phyloP scores from a whole-genome alignment of 1,284 basidiomycete species.

The Trametes versicolor region DNA sequence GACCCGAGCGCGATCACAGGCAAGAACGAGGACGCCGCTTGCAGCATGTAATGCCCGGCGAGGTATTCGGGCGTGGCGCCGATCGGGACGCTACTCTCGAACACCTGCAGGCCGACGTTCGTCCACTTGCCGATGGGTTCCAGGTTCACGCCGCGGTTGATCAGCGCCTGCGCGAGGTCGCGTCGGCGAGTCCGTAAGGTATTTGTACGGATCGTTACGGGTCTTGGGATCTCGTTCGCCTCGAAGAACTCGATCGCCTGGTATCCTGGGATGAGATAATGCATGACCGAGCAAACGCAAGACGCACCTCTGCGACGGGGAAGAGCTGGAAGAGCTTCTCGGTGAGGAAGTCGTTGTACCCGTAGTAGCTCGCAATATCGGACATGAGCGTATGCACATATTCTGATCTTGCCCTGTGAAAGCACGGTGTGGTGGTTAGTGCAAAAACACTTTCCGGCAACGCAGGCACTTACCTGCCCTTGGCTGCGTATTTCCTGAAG shows the following conservation, averaged over 20 bases:
- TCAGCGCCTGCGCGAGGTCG: conserved; percentile 93
- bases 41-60: conserved; percentile 99
- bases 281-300: conserved; percentile 1
- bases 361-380: conserved; percentile 95
- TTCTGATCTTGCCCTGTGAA: conserved; percentile 81
- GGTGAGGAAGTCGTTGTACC: conserved; percentile 96
- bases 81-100: conserved; percentile 96
- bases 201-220: conserved; percentile 98
- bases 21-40: conserved; percentile 99
- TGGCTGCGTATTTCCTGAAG: conserved; percentile 74
- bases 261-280: conserved; percentile 15
- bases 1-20: conserved; percentile 97
- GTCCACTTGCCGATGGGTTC: conserved; percentile 99
- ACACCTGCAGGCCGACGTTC: conserved; percentile 97
- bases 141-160: conserved; percentile 96
- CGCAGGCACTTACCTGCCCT: conserved; percentile 68
- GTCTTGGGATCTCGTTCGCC: conserved; percentile 95
- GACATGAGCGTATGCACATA: conserved; percentile 90
- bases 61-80: conserved; percentile 99
- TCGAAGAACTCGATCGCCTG: conserved; percentile 99
- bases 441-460: conserved; percentile 8
- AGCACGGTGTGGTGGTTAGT: conserved; percentile 18
- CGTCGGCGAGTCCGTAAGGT: conserved; percentile 93
- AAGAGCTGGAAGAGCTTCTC: conserved; percentile 97
- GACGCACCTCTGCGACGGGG: conserved; percentile 84